These are phyloP conservation scores for Leccinum disarticulatum DNA, from an alignment of 768 basidiomycete genomes.

Conservation along the genomic window DNA sequence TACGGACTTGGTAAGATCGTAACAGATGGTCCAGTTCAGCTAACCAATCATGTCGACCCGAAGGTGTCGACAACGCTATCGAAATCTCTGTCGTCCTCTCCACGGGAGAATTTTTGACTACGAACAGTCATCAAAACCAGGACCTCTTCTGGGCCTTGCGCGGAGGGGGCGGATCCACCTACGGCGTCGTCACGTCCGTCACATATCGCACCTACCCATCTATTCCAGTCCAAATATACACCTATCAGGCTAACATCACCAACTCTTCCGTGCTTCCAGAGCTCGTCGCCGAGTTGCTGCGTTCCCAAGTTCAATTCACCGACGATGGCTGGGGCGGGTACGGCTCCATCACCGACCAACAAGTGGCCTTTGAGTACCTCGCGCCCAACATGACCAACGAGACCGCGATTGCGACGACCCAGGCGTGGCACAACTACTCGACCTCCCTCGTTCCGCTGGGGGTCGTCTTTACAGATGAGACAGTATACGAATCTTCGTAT, in stretches of 20 bases:
- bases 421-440: constrained; percentile 33
- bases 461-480: neutral
- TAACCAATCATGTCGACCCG: neutral
- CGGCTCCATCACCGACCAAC: constrained; percentile 4
- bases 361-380: constrained; percentile 22
- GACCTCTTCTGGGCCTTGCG: constrained; percentile 59
- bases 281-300: constrained; percentile 37
- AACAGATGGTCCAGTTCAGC: neutral
- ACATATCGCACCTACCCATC: constrained; percentile 42
- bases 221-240: constrained; percentile 33
- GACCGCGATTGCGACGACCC: constrained; percentile 35
- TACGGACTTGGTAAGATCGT: constrained; percentile 43
- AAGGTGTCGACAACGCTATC: constrained; percentile 51
- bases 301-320: constrained; percentile 35
- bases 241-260: constrained; percentile 33
- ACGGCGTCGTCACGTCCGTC: constrained; percentile 42
- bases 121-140: constrained; percentile 40
- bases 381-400: constrained; percentile 38
- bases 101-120: constrained; percentile 38
- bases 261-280: constrained; percentile 29
- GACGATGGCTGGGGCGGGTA: constrained; percentile 48
- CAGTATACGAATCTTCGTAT: neutral
- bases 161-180: constrained; percentile 52
- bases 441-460: constrained; percentile 10
- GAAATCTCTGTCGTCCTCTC: constrained; percentile 46